Conservation (phyloP, 2,329 filamentous ascomycete genomes). For the Xylaria sp. region DNA sequence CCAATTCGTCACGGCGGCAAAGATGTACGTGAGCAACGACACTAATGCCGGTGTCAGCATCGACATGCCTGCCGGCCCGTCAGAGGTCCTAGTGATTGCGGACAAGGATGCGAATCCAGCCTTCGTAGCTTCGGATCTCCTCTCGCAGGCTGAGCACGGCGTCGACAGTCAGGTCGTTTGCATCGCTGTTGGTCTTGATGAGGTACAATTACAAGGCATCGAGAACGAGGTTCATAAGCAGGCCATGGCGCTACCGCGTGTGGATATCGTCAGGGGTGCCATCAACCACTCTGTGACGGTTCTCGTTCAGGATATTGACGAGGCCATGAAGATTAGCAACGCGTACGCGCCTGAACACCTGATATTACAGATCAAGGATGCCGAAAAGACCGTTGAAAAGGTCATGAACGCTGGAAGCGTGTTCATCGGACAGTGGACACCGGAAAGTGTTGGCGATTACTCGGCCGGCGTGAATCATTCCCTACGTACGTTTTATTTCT, state of each 20-base stretch:
- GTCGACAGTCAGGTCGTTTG: conserved; percentile 95
- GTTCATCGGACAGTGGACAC: conserved; percentile 95
- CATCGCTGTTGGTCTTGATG: conserved; percentile 82
- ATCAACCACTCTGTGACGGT: conserved; percentile 94
- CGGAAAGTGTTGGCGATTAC: conserved; percentile 97
- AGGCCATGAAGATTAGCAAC: conserved; percentile 87
- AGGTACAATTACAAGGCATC: conserved; percentile 79
- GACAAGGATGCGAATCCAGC: conserved; percentile 89
- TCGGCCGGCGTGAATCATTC: conserved; percentile 98
- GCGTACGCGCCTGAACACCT: conserved; percentile 95
- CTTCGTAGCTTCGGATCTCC: conserved; percentile 93
- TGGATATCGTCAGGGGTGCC: conserved; percentile 90
- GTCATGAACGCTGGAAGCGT: conserved; percentile 96
- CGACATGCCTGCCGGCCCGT: conserved; percentile 97
- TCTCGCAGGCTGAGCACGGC: conserved; percentile 96
- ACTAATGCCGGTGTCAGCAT: conserved; percentile 95
- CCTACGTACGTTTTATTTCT: conserved; percentile 74
- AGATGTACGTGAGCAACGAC: conserved; percentile 98
- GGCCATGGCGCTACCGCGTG: conserved; percentile 85
- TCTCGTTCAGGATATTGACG: conserved; percentile 73
- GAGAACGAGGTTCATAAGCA: conserved; percentile 92
- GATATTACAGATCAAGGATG: conserved; percentile 86
- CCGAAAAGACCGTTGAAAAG: conserved; percentile 76
- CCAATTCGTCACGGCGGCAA: conserved; percentile 97
- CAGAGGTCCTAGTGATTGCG: conserved; percentile 95